Percentiles rank a stretch among this genome's conserved stretches.
These are phyloP conservation scores for Eucalyptus polyanthemos DNA, from an alignment of 345 rosid species.

Conservation along the genomic window DNA sequence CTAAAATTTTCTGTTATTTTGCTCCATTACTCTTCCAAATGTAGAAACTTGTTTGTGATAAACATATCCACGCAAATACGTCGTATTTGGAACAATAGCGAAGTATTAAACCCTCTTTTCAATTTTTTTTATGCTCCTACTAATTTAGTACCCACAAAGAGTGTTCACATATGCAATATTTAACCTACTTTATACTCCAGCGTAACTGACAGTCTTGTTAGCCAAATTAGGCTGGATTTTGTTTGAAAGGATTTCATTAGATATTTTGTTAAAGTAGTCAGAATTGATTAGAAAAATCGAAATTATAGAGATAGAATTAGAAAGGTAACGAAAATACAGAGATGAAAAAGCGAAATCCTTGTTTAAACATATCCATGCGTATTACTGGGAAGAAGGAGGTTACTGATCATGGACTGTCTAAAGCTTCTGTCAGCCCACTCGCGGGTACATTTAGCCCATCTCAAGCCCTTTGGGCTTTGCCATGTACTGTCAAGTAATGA, in stretches of 20 bases:
- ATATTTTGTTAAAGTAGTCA: background rate
- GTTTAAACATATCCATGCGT: background rate
- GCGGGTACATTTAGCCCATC: background rate
- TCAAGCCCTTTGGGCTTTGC: background rate
- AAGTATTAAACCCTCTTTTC: background rate
- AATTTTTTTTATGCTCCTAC: background rate
- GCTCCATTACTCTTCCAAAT: background rate
- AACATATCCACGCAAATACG: background rate
- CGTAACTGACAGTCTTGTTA: background rate
- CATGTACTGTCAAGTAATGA: background rate
- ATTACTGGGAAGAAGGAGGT: background rate
- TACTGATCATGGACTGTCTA: background rate
- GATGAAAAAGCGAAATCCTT: background rate
- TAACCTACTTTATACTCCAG: accelerated
- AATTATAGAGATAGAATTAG: background rate
- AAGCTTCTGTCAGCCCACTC: background rate
- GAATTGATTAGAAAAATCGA: background rate
- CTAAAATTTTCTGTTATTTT: background rate
- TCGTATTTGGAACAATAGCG: background rate
- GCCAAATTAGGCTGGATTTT: too few relatives aligned
- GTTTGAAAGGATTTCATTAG: background rate
- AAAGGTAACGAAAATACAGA: background rate
- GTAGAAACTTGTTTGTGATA: background rate
- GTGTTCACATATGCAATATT: background rate
- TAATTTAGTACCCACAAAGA: background rate